Conservation (phyloP, 495 filamentous ascomycete genomes). For the Penicillium mononematosum region DNA sequence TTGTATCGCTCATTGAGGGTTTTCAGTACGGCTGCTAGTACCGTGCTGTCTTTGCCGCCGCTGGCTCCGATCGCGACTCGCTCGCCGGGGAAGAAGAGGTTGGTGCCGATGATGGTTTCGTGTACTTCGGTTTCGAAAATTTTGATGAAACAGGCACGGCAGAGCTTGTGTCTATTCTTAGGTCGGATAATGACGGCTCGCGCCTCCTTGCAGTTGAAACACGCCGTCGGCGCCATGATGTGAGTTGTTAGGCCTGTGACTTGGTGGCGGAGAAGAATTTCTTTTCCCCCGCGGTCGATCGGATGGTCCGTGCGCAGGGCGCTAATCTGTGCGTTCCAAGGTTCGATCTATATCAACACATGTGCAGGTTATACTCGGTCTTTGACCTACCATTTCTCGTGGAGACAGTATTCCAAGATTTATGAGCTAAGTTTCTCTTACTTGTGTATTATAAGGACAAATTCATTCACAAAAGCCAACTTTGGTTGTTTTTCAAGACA, state of each 20-base stretch:
- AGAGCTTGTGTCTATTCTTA: conserved; percentile 90
- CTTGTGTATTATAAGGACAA: no score
- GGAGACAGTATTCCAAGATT: neutral
- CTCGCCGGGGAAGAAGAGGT: conserved; percentile 81
- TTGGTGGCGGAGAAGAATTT: conserved; percentile 28
- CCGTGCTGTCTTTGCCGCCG: conserved; percentile 96
- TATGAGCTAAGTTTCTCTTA: neutral
- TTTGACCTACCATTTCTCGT: neutral
- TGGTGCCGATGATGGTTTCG: conserved; percentile 76
- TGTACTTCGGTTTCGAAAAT: conserved; percentile 93
- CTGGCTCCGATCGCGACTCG: conserved; percentile 92
- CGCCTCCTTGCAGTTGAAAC: conserved; percentile 69
- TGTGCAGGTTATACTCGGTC: neutral
- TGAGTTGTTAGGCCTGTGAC: conserved; percentile 12
- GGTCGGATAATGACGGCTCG: conserved; percentile 89
- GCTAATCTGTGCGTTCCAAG: neutral
- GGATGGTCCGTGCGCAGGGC: neutral
- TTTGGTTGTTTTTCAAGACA: neutral
- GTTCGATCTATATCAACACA: neutral
- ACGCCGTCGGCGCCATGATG: conserved; percentile 60
- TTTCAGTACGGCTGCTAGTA: conserved; percentile 90
- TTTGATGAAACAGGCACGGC: conserved; percentile 79
- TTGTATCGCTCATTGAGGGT: conserved; percentile 87
- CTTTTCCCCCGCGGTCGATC: conserved; percentile 14
- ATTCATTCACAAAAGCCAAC: neutral